Conservation (phyloP, 306 rosid species). For the Glycine tomentella region DNA sequence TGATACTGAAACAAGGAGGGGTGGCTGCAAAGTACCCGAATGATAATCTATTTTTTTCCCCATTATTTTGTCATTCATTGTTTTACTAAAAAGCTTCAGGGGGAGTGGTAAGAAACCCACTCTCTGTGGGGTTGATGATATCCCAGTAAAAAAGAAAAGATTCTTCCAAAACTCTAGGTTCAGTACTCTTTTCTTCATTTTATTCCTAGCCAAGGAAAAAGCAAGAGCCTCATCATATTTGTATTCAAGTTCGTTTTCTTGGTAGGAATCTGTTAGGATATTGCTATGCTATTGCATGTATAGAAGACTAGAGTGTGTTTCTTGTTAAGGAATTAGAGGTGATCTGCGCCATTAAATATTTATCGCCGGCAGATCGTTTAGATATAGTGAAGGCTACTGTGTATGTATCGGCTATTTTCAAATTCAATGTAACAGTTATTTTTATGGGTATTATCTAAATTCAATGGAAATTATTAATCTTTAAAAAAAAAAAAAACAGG, state of each 20-base stretch:
- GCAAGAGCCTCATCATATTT: conserved; percentile 45
- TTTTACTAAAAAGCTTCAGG: conserved; percentile 37
- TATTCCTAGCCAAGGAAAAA: not conserved
- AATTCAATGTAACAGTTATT: not conserved
- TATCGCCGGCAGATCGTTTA: too few species aligned
- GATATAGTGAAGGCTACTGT: too few species aligned
- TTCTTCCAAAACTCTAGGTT: conserved; percentile 34
- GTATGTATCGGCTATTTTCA: conserved; percentile 19
- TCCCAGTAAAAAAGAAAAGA: conserved; percentile 31
- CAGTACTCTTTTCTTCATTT: conserved; percentile 1
- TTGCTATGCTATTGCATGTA: conserved; percentile 25
- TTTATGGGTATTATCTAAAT: not conserved
- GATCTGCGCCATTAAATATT: too few species aligned
- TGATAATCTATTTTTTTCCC: conserved; percentile 28
- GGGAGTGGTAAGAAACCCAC: conserved; percentile 43
- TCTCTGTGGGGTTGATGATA: conserved; percentile 44
- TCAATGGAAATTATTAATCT: not conserved
- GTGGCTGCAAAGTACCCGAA: too few species aligned
- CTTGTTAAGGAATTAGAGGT: too few species aligned
- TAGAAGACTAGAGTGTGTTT: too few species aligned
- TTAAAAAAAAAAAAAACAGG: not conserved
- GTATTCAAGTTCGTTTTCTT: conserved; percentile 5
- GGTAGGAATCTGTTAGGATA: conserved; percentile 19
- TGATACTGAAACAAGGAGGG: conserved; percentile 40
- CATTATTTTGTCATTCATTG: conserved; percentile 45